Evolutionary conservation across 2,329 filamentous ascomycete genomes (phyloP), one percentile per base, ranked within the genome.

Genomic region (Aspergillus arachidicola): DNA sequence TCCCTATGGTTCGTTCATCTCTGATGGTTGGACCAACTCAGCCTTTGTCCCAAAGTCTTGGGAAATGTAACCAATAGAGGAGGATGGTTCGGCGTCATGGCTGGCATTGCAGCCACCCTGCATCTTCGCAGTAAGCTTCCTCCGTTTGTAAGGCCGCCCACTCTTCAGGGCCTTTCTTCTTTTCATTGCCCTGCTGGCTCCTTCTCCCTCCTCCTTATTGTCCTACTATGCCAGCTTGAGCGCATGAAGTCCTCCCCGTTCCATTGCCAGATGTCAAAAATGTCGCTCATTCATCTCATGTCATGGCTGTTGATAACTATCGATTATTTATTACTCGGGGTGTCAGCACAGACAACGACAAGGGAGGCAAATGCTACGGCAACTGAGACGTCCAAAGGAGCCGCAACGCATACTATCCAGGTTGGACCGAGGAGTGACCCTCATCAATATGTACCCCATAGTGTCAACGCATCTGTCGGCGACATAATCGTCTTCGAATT

Each of bases 401-500:
- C 43, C 32, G 64, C 69, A 2, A 77, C 75, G 0, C 74, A 77
- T 60, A 77, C 74, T 1, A 57, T 79, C 50, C 64, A 73, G 59
- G 77, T 78, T n/a, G 76, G 75, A 7, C 65, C 69, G 0, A 75
- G 74, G 14, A 61, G 66, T 2, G 65, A 69, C 58, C 76, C 75
- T 2, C 74, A 78, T 59, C 68, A 72, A 26, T 79, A 75, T 60
- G 63, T 66, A 1, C 77, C 76, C 1, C 56, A 66, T 19, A 72
- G 61, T 9, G 54, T 78, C 38, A 69, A 68, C 0, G 77, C 77
- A 1, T 65, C 70, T 0, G 64, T 72, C 1, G 77, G 76, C 21
- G 76, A 78, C 60, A 46, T 70, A 1, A 64, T 79, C 16, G 81
- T 85, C 64, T 91, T 87, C 73, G 79, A 83, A 50, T 90, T 91